phyloP scores from a whole-genome alignment of 257 asterid species.

The Salvia rosmarinus region DNA sequence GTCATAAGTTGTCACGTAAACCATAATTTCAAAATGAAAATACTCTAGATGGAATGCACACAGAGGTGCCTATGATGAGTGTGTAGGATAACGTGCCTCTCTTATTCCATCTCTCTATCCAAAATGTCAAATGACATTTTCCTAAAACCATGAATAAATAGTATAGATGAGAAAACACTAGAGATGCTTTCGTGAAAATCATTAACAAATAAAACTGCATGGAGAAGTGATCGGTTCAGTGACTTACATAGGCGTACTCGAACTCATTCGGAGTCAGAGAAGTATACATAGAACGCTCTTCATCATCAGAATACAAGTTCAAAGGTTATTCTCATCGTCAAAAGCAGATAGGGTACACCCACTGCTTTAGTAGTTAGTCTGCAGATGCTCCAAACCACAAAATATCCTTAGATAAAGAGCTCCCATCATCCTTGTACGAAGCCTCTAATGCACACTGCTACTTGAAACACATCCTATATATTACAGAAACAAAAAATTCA shows the following conservation, averaged over 20 bases:
- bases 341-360: neutral
- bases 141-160: neutral
- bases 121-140: neutral
- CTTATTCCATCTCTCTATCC: neutral
- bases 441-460: neutral
- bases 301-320: slow-evolving; percentile 4
- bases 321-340: neutral
- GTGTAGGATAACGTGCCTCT: neutral
- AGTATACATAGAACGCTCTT: neutral
- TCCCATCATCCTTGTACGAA: neutral
- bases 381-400: neutral
- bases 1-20: no score
- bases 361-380: neutral
- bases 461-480: neutral
- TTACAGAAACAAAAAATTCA: neutral
- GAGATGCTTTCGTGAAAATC: neutral
- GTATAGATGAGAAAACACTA: neutral
- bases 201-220: neutral
- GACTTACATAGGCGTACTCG: neutral
- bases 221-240: neutral
- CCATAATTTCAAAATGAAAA: no score
- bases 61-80: no score
- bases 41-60: no score
- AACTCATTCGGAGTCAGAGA: neutral
- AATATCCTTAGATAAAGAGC: neutral